A percentile compares a stretch with the other conserved stretches of the same genome.
These are phyloP conservation scores for Halenospora varia DNA, from an alignment of 495 filamentous ascomycete genomes.

Conservation along the genomic window DNA sequence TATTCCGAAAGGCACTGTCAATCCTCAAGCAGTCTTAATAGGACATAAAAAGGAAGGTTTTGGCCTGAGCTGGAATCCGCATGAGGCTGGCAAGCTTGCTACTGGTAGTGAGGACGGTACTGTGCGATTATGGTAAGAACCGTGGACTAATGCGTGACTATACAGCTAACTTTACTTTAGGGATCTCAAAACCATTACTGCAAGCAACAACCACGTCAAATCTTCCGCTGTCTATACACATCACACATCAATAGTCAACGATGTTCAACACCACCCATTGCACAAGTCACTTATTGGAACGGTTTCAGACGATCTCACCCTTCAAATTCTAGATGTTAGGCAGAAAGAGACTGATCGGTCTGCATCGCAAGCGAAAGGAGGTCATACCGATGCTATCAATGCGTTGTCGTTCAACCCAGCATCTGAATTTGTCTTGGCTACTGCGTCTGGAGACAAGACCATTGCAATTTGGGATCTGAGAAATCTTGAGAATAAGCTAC, in stretches of 20 bases:
- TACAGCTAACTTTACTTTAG: constrained; percentile 37
- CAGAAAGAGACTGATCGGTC: constrained; percentile 55
- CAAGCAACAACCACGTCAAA: constrained; percentile 64
- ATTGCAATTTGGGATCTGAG: constrained; percentile 95
- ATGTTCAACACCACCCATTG: constrained; percentile 89
- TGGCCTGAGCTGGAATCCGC: constrained; percentile 88
- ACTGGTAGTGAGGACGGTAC: constrained; percentile 90
- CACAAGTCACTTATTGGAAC: constrained; percentile 80
- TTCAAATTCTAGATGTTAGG: constrained; percentile 87
- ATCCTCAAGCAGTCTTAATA: constrained; percentile 75
- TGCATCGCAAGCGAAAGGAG: constrained; percentile 57
- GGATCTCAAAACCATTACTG: constrained; percentile 71
- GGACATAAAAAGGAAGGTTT: constrained; percentile 94
- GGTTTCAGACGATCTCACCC: constrained; percentile 90
- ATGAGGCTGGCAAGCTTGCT: constrained; percentile 73
- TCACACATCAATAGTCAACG: constrained; percentile 88
- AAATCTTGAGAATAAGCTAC: constrained; percentile 79
- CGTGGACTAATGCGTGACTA: neutral
- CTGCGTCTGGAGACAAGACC: constrained; percentile 89
- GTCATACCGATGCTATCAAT: constrained; percentile 90
- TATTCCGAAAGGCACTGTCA: constrained; percentile 63
- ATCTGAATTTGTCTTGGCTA: constrained; percentile 81
- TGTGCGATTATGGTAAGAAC: constrained; percentile 77
- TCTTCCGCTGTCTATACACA: constrained; percentile 76
- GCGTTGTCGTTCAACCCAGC: constrained; percentile 89